Conservation (phyloP, 129 eudicot genomes). For the Helianthus tuberosus region DNA sequence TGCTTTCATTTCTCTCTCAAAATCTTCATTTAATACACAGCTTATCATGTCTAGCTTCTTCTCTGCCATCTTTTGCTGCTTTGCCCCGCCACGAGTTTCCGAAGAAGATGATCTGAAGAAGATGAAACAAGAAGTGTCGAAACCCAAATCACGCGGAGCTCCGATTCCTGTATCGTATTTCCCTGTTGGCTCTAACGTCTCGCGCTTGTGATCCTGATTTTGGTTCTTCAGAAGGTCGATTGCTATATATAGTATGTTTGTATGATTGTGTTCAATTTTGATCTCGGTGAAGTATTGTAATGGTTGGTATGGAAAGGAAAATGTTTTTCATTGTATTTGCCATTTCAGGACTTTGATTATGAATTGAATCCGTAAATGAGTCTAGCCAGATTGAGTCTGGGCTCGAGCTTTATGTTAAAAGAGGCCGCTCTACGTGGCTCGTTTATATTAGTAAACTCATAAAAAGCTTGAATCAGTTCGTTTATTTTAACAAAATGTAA, state of each 20-base stretch:
- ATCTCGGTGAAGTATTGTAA: not conserved
- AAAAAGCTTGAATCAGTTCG: too few relatives aligned
- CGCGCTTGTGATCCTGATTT: constrained; percentile 10
- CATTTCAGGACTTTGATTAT: too few relatives aligned
- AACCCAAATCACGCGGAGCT: not conserved
- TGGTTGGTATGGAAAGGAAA: not conserved
- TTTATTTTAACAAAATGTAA: too few relatives aligned
- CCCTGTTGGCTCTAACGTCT: constrained; percentile 6
- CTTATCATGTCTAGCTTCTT: constrained; percentile 9
- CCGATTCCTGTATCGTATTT: constrained; percentile 12
- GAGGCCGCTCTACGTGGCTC: too few relatives aligned
- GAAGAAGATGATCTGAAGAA: constrained; percentile 1
- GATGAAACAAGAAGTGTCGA: not conserved
- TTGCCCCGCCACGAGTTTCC: not conserved
- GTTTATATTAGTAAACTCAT: too few relatives aligned
- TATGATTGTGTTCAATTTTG: not conserved
- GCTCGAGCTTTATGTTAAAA: too few relatives aligned
- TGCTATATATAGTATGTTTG: not conserved
- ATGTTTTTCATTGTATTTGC: too few relatives aligned
- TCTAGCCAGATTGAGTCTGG: too few relatives aligned
- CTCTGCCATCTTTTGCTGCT: not conserved
- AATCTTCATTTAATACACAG: not conserved
- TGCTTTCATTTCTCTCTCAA: not conserved
- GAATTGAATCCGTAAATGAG: too few relatives aligned
- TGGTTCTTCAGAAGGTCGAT: not conserved